Evolutionary conservation across 345 rosid species (phyloP), one percentile per base, ranked within the genome.

Genomic region (Eucalyptus curtisii): DNA sequence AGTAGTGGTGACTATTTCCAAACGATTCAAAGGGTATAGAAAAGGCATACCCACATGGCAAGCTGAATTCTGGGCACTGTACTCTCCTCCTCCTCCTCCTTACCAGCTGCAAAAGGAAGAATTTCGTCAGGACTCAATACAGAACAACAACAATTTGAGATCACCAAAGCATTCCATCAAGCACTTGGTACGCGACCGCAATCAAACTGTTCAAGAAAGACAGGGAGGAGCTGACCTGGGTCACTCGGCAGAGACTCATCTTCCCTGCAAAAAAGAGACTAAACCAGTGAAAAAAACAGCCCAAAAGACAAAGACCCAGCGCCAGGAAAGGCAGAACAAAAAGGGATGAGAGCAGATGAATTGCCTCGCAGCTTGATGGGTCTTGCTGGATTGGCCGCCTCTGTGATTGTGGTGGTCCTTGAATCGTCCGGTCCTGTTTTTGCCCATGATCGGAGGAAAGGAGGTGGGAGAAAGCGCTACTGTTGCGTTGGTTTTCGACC

Each of bases 41-140:
- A 57, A 68, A 88, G 88, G 88, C 98, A 85, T 93, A 98, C 99
- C 99, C 98, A 96, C 98, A 95, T 96, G 22, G 99, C 99, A 91
- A 98, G 98, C 86, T 97, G 97, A 94, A 96, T 88, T 88, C 89
- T 95, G 27, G 98, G 96, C 89, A 49, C 92, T 44, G 88, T 13
- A 68, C 91, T 88, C 86, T 91, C 94, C 81, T 33, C 42, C 87
- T 93, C 96, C 87, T 93, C 95, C 91, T 94, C 99, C 81, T 37
- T 19, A 87, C 93, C 91, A 71, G 88, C 97, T 97, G 92, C 87
- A 59, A 89, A 52, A 49, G 16, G 15, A 90, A 88, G 13, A 22
- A 90, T 86, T 19, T 52, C 87, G 86, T 7, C 45, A n/a, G 88
- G 71, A 86, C 37, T 59, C 10, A 10, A 20, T 85, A 57, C 71